Evolutionary conservation across 805 yeast species (phyloP).

Genomic region (Candida palmyrensis): DNA sequence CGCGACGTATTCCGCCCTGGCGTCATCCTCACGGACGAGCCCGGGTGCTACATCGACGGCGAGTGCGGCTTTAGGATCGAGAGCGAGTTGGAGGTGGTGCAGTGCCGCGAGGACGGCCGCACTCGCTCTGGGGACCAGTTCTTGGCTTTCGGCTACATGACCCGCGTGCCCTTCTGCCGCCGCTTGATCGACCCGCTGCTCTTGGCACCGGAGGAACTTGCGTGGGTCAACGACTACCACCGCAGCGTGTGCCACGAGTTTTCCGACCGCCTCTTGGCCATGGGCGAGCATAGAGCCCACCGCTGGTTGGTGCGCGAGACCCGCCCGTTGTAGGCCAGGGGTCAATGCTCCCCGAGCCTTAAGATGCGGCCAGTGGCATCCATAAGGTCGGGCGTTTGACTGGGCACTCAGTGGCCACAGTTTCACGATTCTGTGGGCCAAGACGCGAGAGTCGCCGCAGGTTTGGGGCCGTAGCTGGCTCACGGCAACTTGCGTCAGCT

Average conservation of each 20-base stretch:
- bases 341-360: no score
- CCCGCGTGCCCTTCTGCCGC: conserved; percentile 36
- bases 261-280: conserved; percentile 40
- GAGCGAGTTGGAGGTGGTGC: conserved; percentile 65
- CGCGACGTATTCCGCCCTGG: conserved; percentile 47
- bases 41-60: conserved; percentile 91
- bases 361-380: no score
- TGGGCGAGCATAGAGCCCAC: conserved; percentile 53
- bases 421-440: no score
- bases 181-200: conserved; percentile 29
- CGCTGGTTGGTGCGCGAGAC: conserved; percentile 74
- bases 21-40: conserved; percentile 83
- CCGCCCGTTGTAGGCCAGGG: conserved; percentile 17
- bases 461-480: no score
- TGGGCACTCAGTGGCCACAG: no score
- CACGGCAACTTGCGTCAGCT: no score
- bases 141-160: conserved; percentile 35
- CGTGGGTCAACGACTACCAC: conserved; percentile 38
- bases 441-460: no score
- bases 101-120: conserved; percentile 33
- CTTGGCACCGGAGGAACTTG: conserved; percentile 24
- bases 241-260: conserved; percentile 26
- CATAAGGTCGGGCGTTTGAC: no score
- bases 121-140: conserved; percentile 26
- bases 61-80: conserved; percentile 87